Evolutionary conservation across 1,284 basidiomycete genomes (phyloP), one percentile per base, ranked within the genome.

Genomic region (Fomitiporia mediterranea): DNA sequence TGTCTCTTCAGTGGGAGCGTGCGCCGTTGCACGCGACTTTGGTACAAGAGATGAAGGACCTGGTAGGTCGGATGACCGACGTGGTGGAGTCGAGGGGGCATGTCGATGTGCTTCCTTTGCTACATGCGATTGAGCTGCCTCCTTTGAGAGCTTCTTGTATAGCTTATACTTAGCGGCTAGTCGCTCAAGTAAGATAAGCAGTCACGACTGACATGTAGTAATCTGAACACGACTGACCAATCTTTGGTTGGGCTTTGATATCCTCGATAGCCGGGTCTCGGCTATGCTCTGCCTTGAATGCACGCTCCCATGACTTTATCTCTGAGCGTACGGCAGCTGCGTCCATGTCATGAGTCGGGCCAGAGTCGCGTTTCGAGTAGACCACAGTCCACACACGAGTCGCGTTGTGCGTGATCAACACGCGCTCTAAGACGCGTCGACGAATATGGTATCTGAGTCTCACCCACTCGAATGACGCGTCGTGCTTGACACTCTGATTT

Each of bases 261-360:
- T 94, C 92, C 35, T 91, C 79, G 27, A 91, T 75, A 8, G 83
- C 81, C 0, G 92, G 87, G 37, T 82, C 77, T 61, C 83, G 77
- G 34, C 77, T 79, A 67, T 91, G 71, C 2, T 68, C 65, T 0
- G 75, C 70, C 59, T 77, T 82, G 71, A 94, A 95, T 4, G 75
- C 73, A 62, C 84, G 84, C 66, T 94, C 92, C 88, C 91, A 95
- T 34, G 75, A 61, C 69, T 94, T 94, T 63, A 95, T 86, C 62
- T 89, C 81, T 53, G 86, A 75, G 35, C 85, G 84, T 48, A 93
- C 72, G 25, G 74, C 65, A 11, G 78, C 67, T 55, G 82, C 69
- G 59, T 77, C 71, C 74, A 79, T 78, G 51, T 55, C 9, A 47
- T 44, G n/a, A n/a, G 50, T 40, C 17, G 38, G 35, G 35, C 44